phyloP scores from a whole-genome alignment of 495 filamentous ascomycete species.

The Hypoxylon perforatum region DNA sequence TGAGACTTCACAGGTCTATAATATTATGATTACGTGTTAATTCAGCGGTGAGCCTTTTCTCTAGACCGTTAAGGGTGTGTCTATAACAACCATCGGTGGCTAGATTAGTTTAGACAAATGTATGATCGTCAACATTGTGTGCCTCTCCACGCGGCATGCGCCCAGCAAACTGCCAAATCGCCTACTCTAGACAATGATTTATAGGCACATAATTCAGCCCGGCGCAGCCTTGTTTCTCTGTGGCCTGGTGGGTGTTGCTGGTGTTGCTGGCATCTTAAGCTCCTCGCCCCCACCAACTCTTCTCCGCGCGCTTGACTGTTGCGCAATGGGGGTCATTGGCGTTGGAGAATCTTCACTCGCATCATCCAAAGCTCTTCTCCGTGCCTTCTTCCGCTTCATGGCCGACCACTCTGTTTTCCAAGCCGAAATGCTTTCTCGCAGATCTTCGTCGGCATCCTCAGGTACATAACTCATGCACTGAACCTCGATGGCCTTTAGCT shows the following conservation, averaged over 20 bases:
- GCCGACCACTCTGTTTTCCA: conserved; percentile 58
- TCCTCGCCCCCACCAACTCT: no score
- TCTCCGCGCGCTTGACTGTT: no score
- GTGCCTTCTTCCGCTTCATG: conserved; percentile 43
- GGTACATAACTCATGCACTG: conserved; percentile 57
- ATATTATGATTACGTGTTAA: conserved; percentile 9
- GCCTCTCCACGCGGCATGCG: conserved; percentile 17
- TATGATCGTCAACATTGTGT: conserved; percentile 27
- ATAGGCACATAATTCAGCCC: conserved; percentile 28
- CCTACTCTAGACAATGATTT: conserved; percentile 28
- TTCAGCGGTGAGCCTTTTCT: conserved; percentile 19
- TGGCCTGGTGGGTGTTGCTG: conserved; percentile 29
- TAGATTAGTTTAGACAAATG: conserved; percentile 8
- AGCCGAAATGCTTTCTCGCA: conserved; percentile 56
- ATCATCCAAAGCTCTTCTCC: conserved; percentile 26
- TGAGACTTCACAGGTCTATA: neutral
- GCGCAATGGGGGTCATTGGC: no score
- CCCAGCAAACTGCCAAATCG: conserved; percentile 19
- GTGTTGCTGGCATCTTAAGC: conserved; percentile 20
- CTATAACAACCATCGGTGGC: neutral
- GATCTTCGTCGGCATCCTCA: conserved; percentile 52
- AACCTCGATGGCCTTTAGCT: conserved; percentile 65
- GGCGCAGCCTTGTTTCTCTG: conserved; percentile 13
- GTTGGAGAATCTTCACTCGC: conserved; percentile 15
- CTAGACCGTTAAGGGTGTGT: conserved; percentile 1